Evolutionary conservation across 1,139 yeast genomes (phyloP).

Genomic region (Debaryomyces robertsiae): DNA sequence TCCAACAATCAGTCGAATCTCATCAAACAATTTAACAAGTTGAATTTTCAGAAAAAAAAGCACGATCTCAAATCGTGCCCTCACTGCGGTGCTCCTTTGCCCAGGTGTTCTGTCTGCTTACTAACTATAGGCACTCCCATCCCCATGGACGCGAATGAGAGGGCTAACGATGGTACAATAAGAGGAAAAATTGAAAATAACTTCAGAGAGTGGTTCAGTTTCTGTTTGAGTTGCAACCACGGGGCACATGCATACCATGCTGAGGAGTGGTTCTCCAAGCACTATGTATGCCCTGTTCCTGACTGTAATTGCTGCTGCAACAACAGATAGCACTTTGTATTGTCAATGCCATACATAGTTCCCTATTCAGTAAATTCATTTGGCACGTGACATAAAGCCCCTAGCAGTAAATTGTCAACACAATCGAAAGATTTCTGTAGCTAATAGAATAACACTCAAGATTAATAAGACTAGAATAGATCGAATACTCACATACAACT

Average conservation of each 20-base stretch:
- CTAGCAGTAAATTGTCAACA: slow-evolving; percentile 13
- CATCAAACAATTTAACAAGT: slow-evolving; percentile 43
- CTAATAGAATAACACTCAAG: slow-evolving; percentile 1
- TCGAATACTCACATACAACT: too few species aligned
- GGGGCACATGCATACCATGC: slow-evolving; percentile 96
- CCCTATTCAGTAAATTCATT: slow-evolving; percentile 1
- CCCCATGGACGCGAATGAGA: slow-evolving; percentile 38
- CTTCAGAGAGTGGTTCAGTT: slow-evolving; percentile 79
- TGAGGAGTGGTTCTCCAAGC: slow-evolving; percentile 90
- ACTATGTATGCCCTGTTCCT: slow-evolving; percentile 90
- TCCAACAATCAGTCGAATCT: slow-evolving; percentile 29
- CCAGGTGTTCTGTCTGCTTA: slow-evolving; percentile 88
- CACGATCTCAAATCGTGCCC: slow-evolving; percentile 58
- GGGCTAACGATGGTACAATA: slow-evolving; percentile 17
- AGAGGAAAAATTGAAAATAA: slow-evolving; percentile 34
- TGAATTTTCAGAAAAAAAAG: slow-evolving; percentile 23
- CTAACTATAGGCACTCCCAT: slow-evolving; percentile 77
- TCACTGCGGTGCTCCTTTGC: slow-evolving; percentile 86
- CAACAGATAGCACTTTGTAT: slow-evolving; percentile 31
- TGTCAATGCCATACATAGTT: neutral
- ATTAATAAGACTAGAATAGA: neutral
- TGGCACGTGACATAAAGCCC: slow-evolving; percentile 3
- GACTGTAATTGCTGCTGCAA: slow-evolving; percentile 86
- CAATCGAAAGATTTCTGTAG: slow-evolving; percentile 8
- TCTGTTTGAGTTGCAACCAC: slow-evolving; percentile 88